Evolutionary conservation across 2,329 filamentous ascomycete genomes (phyloP).

Genomic region (Sporothrix humicola): DNA sequence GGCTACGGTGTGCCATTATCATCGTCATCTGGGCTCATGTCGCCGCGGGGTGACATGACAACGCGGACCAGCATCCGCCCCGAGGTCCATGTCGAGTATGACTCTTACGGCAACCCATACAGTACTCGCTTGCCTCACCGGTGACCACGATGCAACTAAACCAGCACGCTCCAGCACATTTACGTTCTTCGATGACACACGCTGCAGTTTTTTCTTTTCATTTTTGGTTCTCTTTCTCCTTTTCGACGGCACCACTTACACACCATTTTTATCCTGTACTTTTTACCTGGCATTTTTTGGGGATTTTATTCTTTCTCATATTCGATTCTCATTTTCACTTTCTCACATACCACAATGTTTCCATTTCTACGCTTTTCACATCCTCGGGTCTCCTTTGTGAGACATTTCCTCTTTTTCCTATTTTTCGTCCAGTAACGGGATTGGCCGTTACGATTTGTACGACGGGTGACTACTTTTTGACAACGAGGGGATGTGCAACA

Average conservation of each 20-base stretch:
- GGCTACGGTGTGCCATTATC: background rate
- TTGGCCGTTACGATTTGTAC: conserved; percentile 6
- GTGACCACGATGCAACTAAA: background rate
- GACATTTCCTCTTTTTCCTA: background rate
- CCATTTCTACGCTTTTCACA: background rate
- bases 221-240: background rate
- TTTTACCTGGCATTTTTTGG: background rate
- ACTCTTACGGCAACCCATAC: background rate
- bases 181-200: background rate
- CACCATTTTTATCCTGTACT: background rate
- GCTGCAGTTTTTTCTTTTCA: background rate
- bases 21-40: conserved; percentile 3
- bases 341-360: background rate
- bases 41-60: conserved; percentile 24
- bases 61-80: conserved; percentile 11
- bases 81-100: background rate
- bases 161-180: background rate
- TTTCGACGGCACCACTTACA: background rate
- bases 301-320: background rate
- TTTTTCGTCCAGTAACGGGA: background rate
- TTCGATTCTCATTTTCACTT: background rate
- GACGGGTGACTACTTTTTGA: background rate
- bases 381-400: background rate
- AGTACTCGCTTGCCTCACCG: background rate
- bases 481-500: too few species aligned